Percentiles rank a stretch among this genome's conserved stretches.
These are phyloP conservation scores for Fistulinella prunicolor DNA, from an alignment of 768 basidiomycete species.

Conservation along the genomic window DNA sequence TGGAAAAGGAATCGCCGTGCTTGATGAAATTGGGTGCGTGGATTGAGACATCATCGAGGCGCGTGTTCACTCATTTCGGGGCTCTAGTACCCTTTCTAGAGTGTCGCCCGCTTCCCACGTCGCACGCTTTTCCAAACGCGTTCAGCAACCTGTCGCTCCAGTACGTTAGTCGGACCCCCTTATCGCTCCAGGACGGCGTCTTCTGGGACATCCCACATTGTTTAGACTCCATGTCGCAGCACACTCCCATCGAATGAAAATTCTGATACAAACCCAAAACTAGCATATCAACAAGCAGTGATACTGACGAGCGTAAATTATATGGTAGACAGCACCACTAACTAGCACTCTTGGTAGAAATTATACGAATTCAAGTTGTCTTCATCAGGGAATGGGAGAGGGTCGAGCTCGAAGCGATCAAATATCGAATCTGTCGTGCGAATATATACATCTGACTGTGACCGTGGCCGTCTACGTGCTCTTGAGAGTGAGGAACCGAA, in stretches of 20 bases:
- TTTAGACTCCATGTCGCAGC: background rate
- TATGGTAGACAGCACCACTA: conserved; percentile 40
- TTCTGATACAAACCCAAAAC: conserved; percentile 29
- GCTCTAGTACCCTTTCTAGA: conserved; percentile 48
- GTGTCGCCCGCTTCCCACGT: conserved; percentile 47
- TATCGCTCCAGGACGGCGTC: conserved; percentile 15
- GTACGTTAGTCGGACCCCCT: conserved; percentile 32
- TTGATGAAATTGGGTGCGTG: conserved; percentile 52
- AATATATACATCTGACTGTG: conserved; percentile 59
- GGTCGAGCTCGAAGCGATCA: conserved; percentile 66
- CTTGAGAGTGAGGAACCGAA: conserved; percentile 48
- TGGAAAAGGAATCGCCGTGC: conserved; percentile 51
- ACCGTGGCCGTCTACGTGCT: conserved; percentile 48
- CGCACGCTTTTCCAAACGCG: conserved; percentile 51
- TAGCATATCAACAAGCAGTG: conserved; percentile 28
- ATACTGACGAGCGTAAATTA: conserved; percentile 24
- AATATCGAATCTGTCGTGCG: conserved; percentile 57
- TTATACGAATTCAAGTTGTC: conserved; percentile 47
- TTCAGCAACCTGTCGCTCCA: conserved; percentile 70
- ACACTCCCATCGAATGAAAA: conserved; percentile 2
- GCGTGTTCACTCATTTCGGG: conserved; percentile 9
- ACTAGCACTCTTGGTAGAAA: conserved; percentile 67
- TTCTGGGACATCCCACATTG: conserved; percentile 34
- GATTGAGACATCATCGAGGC: background rate
- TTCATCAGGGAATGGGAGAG: conserved; percentile 64